Percentiles rank a stretch among this genome's conserved stretches.
Evolutionary conservation across 495 filamentous ascomycete genomes (phyloP).

Genomic region (Neurospora sp.): DNA sequence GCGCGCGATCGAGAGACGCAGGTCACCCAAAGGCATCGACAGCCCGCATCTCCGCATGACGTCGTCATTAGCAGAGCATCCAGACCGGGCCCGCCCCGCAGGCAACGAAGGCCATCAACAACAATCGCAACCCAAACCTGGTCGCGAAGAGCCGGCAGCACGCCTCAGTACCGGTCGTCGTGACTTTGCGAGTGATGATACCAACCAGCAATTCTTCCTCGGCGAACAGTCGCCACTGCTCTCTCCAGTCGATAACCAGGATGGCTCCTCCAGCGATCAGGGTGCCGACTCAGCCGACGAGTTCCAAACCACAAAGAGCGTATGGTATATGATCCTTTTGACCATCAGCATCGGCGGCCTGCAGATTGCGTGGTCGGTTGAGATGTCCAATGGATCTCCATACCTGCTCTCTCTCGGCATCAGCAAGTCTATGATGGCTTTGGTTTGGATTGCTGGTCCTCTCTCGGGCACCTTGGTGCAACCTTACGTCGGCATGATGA

Average conservation of each 20-base stretch:
- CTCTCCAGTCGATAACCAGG: slow-evolving; percentile 31
- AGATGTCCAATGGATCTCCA: slow-evolving; percentile 74
- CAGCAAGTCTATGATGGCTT: slow-evolving; percentile 84
- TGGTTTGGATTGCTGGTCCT: slow-evolving; percentile 91
- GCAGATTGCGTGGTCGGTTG: slow-evolving; percentile 91
- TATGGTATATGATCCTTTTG: slow-evolving; percentile 72
- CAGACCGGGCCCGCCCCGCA: slow-evolving; percentile 19
- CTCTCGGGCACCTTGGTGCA: slow-evolving; percentile 80
- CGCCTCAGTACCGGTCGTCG: not conserved
- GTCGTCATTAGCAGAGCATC: slow-evolving; percentile 23
- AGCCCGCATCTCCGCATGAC: slow-evolving; percentile 21
- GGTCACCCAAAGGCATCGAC: slow-evolving; percentile 6
- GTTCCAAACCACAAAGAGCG: slow-evolving; percentile 56
- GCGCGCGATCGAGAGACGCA: slow-evolving; percentile 3
- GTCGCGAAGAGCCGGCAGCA: not conserved
- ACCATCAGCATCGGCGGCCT: slow-evolving; percentile 77
- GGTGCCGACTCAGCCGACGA: slow-evolving; percentile 31
- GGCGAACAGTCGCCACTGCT: slow-evolving; percentile 54
- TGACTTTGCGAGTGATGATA: not conserved
- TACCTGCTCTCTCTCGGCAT: slow-evolving; percentile 65
- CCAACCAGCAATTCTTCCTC: slow-evolving; percentile 4
- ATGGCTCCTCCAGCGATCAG: slow-evolving; percentile 26
- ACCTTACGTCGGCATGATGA: slow-evolving; percentile 86
- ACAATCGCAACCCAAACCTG: not conserved
- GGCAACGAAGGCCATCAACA: slow-evolving; percentile 8